Base-by-base conservation (phyloP, 192 early-diverging fungal genomes). In the Pilaira anomala region DNA sequence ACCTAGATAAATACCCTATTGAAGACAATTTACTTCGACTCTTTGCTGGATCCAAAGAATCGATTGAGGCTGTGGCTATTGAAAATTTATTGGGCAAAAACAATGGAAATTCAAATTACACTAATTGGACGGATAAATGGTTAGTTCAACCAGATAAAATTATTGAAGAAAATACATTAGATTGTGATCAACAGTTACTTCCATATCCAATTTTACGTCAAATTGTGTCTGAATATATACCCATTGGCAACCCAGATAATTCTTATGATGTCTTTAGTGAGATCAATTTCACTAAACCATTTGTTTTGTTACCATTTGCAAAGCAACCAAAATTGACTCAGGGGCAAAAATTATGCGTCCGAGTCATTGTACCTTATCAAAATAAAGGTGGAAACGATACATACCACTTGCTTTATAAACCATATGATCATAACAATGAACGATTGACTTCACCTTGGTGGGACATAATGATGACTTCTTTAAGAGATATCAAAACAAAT, bases 311-410 rank as follows among this genome's bases (percentile, higher is more conserved):
- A n/a, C 66, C 66, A 9, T 61, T 52, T 54, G 42, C 19, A 50
- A 18, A 40, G 7, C 25, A 40, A 16, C 54, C 44, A 22, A 21
- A 8, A 18, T 41, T 65, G 45, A n/a, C 22, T 6, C 36, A 42
- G 24, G 74, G 68, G 24, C 63, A 77, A 0, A 62, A 67, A 0
- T 54, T 79, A 1, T 81, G 80, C 26, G 60, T 81, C 0, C 65
- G 80, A 7, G 66, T 77, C 11, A 69, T 81, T 13, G 69, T 81
- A 14, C 77, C 77, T 5, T 72, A 67, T 8, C 41, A 33, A 68
- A 19, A 50, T 21, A 14, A 28, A 26, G 44, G 29, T 41, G 3
- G 14, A 7, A 42, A 46, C 6, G 49, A 61, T 30, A 40, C 50
- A 14, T 40, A 24, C 22, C 29, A 57, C n/a, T 41, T 18, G 1